Percentiles rank a stretch among this genome's conserved stretches.
Evolutionary conservation across 495 filamentous ascomycete species (phyloP).

Genomic region (Entonaema liquescens): DNA sequence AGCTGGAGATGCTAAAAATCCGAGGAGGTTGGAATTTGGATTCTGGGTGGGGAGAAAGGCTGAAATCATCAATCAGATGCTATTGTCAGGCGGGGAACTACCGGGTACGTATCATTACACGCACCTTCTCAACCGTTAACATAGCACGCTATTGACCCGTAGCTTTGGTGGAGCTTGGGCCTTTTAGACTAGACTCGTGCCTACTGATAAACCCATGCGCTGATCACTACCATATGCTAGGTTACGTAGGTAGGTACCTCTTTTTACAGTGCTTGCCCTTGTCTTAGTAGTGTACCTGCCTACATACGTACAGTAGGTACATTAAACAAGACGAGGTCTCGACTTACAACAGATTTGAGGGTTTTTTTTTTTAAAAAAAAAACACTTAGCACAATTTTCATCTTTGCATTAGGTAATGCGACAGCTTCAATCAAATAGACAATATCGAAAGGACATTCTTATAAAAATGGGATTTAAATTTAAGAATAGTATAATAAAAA

Average conservation of each 20-base stretch:
- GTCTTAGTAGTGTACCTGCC: not conserved
- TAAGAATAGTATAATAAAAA: not conserved
- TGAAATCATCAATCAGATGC: slow-evolving; percentile 41
- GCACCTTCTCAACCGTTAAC: not conserved
- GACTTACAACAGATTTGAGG: not conserved
- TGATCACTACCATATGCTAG: slow-evolving; percentile 14
- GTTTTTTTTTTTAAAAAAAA: no score
- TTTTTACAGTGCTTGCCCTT: not conserved
- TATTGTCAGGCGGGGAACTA: slow-evolving; percentile 36
- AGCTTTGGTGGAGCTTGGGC: slow-evolving; percentile 27
- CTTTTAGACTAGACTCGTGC: slow-evolving; percentile 24
- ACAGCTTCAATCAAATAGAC: not conserved
- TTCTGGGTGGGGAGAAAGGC: slow-evolving; percentile 11
- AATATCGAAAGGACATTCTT: not conserved
- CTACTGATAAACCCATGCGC: slow-evolving; percentile 19
- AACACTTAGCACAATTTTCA: not conserved
- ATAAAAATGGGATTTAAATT: not conserved
- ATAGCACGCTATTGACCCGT: slow-evolving; percentile 6
- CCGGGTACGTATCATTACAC: slow-evolving; percentile 7
- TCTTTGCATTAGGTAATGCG: not conserved
- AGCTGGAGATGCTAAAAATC: slow-evolving; percentile 20
- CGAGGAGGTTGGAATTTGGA: slow-evolving; percentile 39
- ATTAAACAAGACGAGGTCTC: not conserved
- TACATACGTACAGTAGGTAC: not conserved
- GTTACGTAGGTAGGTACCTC: not conserved